Conservation (phyloP, 257 asterid species). For the Perilla frutescens region DNA sequence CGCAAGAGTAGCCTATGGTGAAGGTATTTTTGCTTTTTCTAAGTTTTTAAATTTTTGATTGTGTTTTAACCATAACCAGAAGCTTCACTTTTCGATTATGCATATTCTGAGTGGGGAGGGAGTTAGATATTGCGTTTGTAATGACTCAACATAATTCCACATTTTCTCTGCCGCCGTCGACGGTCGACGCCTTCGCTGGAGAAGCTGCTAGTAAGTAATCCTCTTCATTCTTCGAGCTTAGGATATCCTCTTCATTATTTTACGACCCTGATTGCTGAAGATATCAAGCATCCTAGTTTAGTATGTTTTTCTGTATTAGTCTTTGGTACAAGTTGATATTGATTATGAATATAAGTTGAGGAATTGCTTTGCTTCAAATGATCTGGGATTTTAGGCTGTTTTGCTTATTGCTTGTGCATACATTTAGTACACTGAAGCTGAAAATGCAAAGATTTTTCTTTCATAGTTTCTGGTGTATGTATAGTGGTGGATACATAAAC, state of each 20-base stretch:
- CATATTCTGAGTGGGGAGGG: conserved; percentile 18
- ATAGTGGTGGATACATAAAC: background rate
- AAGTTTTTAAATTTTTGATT: background rate
- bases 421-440: background rate
- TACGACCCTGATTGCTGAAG: background rate
- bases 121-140: background rate
- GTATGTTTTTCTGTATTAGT: background rate
- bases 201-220: background rate
- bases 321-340: background rate
- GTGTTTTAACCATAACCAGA: conserved; percentile 15
- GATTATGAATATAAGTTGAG: background rate
- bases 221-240: conserved; percentile 36
- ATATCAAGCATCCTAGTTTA: background rate
- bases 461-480: background rate
- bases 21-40: conserved; percentile 34
- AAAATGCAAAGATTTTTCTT: background rate
- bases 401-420: background rate
- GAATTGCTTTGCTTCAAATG: conserved; percentile 2
- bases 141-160: background rate
- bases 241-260: background rate
- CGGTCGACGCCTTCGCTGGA: conserved; percentile 1
- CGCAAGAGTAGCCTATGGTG: conserved; percentile 99
- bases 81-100: conserved; percentile 8
- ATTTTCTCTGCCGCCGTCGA: conserved; percentile 23
- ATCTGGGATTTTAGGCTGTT: background rate